phyloP scores from a whole-genome alignment of 2,329 filamentous ascomycete genomes.

The Penicillium sp. region DNA sequence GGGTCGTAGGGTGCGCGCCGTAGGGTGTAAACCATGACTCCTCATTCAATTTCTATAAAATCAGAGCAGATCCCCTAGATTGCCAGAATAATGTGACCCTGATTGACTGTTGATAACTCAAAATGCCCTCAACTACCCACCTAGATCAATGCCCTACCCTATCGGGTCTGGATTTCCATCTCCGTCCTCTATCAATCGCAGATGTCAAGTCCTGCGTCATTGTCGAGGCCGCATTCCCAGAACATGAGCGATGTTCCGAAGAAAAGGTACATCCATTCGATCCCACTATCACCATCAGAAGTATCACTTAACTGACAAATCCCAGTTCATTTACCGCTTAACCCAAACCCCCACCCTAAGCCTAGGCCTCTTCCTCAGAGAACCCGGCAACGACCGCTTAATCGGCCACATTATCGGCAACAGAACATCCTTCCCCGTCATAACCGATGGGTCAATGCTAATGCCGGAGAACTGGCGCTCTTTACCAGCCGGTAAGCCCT shows the following conservation, averaged over 20 bases:
- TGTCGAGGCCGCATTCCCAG: constrained; percentile 15
- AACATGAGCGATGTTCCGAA: constrained; percentile 15
- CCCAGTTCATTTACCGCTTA: constrained; percentile 18
- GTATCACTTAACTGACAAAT: not conserved
- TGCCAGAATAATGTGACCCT: too few relatives aligned
- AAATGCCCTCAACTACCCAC: not conserved
- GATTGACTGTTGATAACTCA: not conserved
- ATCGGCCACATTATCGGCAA: constrained; percentile 18
- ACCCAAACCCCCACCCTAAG: constrained; percentile 9
- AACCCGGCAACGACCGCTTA: not conserved
- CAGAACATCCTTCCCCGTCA: not conserved
- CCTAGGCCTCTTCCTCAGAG: constrained; percentile 13
- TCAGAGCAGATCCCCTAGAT: not conserved
- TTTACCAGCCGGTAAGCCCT: constrained; percentile 1
- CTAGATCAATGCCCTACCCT: constrained; percentile 2
- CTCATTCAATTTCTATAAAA: not conserved
- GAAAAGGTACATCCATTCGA: constrained; percentile 13
- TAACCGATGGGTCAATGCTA: constrained; percentile 18
- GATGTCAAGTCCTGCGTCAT: constrained; percentile 15
- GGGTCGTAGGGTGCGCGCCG: not conserved
- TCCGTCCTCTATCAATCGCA: constrained; percentile 9
- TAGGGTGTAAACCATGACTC: not conserved
- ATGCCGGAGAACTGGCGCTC: constrained; percentile 18
- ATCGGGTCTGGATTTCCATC: constrained; percentile 2
- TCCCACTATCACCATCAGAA: not conserved